Conservation (phyloP, 306 rosid species). For the Senna tora region DNA sequence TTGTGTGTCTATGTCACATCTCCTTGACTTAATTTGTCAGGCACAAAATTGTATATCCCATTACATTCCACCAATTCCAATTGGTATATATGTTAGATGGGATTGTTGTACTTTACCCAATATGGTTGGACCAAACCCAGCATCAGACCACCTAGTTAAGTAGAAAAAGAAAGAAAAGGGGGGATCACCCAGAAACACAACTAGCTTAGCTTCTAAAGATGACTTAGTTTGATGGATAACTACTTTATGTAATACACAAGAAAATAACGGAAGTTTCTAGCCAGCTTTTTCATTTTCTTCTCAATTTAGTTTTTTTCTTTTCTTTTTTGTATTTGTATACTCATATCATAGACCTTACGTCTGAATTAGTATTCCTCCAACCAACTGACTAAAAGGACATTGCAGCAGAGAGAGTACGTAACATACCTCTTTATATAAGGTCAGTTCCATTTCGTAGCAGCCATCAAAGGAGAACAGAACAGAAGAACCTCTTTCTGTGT, state of each 20-base stretch:
- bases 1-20: background rate
- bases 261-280: slow-evolving; percentile 9
- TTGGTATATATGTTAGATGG: slow-evolving; percentile 16
- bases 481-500: background rate
- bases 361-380: slow-evolving; percentile 36
- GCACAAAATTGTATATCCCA: background rate
- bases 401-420: slow-evolving; percentile 39
- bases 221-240: slow-evolving; percentile 49
- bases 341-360: slow-evolving; percentile 29
- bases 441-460: slow-evolving; percentile 13
- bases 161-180: slow-evolving; percentile 17
- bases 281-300: background rate
- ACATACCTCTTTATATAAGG: slow-evolving; percentile 32
- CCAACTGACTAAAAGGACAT: slow-evolving; percentile 53
- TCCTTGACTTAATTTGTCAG: slow-evolving; percentile 3
- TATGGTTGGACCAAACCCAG: slow-evolving; percentile 61
- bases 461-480: background rate
- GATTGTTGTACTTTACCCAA: slow-evolving; percentile 51
- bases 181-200: slow-evolving; percentile 30
- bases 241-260: slow-evolving; percentile 49
- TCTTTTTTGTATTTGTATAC: background rate
- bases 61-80: background rate
- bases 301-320: background rate
- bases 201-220: slow-evolving; percentile 48
- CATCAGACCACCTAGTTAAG: slow-evolving; percentile 38